These are phyloP conservation scores for Sporothrix brunneoviolacea DNA, from an alignment of 2,329 filamentous ascomycete species.

Conservation along the genomic window DNA sequence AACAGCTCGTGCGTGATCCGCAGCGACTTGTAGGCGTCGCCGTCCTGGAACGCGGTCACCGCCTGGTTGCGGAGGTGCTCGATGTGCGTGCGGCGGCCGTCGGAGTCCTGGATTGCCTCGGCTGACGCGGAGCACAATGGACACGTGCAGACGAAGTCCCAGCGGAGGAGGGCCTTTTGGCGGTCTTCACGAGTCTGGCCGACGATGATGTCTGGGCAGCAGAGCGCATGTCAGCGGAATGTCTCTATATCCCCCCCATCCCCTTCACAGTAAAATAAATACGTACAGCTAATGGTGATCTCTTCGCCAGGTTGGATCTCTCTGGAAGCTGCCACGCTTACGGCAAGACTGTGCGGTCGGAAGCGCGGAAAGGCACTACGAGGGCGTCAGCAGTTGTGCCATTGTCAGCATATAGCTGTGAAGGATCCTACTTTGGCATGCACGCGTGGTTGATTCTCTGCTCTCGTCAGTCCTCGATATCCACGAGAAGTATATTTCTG, in stretches of 20 bases:
- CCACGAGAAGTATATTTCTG: too few relatives aligned
- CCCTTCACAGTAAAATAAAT: background rate
- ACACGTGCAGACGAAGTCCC: constrained; percentile 30
- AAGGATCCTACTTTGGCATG: constrained; percentile 31
- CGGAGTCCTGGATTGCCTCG: constrained; percentile 23
- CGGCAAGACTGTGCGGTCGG: constrained; percentile 19
- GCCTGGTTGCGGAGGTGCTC: constrained; percentile 22
- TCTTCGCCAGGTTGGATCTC: constrained; percentile 23
- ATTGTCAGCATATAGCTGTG: too few relatives aligned
- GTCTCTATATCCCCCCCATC: too few relatives aligned
- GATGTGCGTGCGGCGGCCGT: constrained; percentile 26
- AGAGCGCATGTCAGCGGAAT: too few relatives aligned
- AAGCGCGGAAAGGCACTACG: constrained; percentile 28
- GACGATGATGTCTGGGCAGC: constrained; percentile 24
- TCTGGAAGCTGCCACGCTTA: constrained; percentile 18
- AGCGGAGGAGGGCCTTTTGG: constrained; percentile 23
- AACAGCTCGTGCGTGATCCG: constrained; percentile 25
- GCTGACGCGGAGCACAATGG: constrained; percentile 25
- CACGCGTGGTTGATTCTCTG: constrained; percentile 30
- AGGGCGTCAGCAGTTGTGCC: background rate
- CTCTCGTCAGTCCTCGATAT: too few relatives aligned
- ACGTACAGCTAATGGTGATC: constrained; percentile 23
- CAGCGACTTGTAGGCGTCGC: constrained; percentile 24
- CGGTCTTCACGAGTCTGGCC: constrained; percentile 25
- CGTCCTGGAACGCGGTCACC: constrained; percentile 22